A percentile compares a stretch with the other conserved stretches of the same genome.
phyloP scores from a whole-genome alignment of 2,329 filamentous ascomycete species.

The Neonectria neomacrospora region DNA sequence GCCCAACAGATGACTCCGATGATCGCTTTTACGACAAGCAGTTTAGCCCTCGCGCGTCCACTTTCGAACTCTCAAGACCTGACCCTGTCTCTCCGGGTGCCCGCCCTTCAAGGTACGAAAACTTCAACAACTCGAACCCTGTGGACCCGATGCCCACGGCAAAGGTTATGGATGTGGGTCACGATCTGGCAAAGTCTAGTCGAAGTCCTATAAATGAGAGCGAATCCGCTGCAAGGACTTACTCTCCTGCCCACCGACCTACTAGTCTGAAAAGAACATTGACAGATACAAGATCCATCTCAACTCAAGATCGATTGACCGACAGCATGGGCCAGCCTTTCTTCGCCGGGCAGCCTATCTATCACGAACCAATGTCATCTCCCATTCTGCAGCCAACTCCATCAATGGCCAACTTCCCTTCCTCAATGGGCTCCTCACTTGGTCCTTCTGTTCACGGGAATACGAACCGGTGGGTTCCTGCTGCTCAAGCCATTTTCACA shows the following conservation, averaged over 20 bases:
- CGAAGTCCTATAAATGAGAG: slow-evolving; percentile 68
- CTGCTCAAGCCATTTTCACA: slow-evolving; percentile 96
- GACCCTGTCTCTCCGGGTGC: slow-evolving; percentile 49
- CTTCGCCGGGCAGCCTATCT: slow-evolving; percentile 56
- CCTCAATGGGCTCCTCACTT: slow-evolving; percentile 59
- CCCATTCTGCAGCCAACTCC: slow-evolving; percentile 56
- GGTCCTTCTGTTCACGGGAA: slow-evolving; percentile 81
- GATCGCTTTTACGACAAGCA: slow-evolving; percentile 88
- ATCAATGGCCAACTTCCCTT: slow-evolving; percentile 56
- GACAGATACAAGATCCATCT: slow-evolving; percentile 81
- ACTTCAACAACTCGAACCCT: slow-evolving; percentile 29
- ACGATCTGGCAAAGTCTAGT: slow-evolving; percentile 61
- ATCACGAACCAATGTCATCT: slow-evolving; percentile 55
- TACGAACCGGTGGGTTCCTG: slow-evolving; percentile 88
- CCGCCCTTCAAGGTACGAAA: slow-evolving; percentile 34
- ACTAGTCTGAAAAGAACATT: slow-evolving; percentile 84
- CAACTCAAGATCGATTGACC: slow-evolving; percentile 83
- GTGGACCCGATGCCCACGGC: slow-evolving; percentile 26
- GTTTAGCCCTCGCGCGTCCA: slow-evolving; percentile 70
- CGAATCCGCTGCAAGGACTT: slow-evolving; percentile 61
- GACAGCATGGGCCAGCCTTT: slow-evolving; percentile 89
- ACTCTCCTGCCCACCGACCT: slow-evolving; percentile 68
- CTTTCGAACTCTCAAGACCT: slow-evolving; percentile 58
- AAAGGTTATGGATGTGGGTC: slow-evolving; percentile 35
- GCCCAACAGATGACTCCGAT: slow-evolving; percentile 77